These are phyloP conservation scores for Picea mariana DNA, from an alignment of 83 land plant species.

Conservation along the genomic window DNA sequence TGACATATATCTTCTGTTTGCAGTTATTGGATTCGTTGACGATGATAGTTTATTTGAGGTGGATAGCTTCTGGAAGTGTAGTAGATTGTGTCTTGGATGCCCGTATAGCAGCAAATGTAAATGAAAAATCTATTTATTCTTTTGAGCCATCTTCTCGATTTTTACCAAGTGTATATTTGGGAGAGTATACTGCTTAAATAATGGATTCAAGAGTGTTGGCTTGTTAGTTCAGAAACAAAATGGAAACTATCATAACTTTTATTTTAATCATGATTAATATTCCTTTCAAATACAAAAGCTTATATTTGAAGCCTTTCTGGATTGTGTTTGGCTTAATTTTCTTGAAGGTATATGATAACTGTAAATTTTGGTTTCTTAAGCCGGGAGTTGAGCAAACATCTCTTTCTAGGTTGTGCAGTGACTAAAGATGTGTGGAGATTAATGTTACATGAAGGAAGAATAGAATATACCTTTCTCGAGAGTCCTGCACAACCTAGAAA, in stretches of 20 bases:
- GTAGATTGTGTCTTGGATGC: neutral
- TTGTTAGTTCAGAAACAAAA: conserved; percentile 7
- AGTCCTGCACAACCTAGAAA: too few species aligned
- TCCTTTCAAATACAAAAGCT: too few species aligned
- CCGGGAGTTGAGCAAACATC: too few species aligned
- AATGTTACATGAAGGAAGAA: too few species aligned
- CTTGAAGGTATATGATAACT: too few species aligned
- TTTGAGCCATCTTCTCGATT: conserved; percentile 4
- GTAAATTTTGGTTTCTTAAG: too few species aligned
- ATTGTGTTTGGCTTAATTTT: too few species aligned
- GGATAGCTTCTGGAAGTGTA: conserved; percentile 4
- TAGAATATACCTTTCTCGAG: too few species aligned
- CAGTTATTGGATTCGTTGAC: conserved; percentile 9
- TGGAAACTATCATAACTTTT: neutral
- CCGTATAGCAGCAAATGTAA: conserved; percentile 7
- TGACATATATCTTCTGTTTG: neutral
- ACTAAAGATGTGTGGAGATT: too few species aligned
- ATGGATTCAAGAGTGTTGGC: conserved; percentile 14
- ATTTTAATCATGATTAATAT: neutral
- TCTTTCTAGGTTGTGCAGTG: too few species aligned
- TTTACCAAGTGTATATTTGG: conserved; percentile 6
- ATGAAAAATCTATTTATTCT: conserved; percentile 7
- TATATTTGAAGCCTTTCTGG: too few species aligned
- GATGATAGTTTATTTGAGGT: conserved; percentile 1
- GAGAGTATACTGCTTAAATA: neutral